Evolutionary conservation across 2,329 filamentous ascomycete species (phyloP).

Genomic region (Polytolypa hystricis): DNA sequence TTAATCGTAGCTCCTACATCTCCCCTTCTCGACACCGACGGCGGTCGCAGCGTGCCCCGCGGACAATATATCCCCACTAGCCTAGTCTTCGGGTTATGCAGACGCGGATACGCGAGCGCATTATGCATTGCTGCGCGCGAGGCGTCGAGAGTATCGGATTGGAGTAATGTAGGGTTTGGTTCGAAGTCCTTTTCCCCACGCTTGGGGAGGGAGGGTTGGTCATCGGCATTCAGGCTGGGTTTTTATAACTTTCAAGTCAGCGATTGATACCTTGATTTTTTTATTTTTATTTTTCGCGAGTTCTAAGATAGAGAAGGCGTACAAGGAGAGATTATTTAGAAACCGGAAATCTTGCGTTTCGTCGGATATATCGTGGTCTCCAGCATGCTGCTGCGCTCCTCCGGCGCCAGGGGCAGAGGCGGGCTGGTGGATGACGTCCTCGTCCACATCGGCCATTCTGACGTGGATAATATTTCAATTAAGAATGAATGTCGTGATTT

Average conservation of each 20-base stretch:
- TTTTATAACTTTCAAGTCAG: constrained; percentile 15
- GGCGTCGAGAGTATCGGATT: constrained; percentile 65
- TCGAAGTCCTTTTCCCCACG: constrained; percentile 97
- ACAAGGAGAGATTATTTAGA: constrained; percentile 47
- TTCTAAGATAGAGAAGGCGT: constrained; percentile 15
- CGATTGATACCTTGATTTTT: too few species aligned
- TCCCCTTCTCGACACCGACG: constrained; percentile 10
- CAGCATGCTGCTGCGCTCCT: constrained; percentile 18
- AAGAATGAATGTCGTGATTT: too few species aligned
- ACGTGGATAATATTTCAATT: too few species aligned
- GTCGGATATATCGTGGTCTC: constrained; percentile 58
- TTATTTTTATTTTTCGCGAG: too few species aligned
- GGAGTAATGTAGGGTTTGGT: constrained; percentile 73
- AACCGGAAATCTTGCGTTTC: constrained; percentile 81
- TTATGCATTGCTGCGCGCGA: constrained; percentile 83
- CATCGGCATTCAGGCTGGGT: constrained; percentile 23
- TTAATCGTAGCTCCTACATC: not conserved
- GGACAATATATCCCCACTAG: constrained; percentile 65
- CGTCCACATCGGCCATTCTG: constrained; percentile 31
- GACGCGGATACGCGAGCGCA: constrained; percentile 64
- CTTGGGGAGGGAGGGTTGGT: constrained; percentile 54
- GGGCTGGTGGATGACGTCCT: constrained; percentile 26
- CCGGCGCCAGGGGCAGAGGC: constrained; percentile 5
- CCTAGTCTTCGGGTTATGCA: constrained; percentile 58
- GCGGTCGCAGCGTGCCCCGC: constrained; percentile 34